These are phyloP conservation scores for Centella asiatica DNA, from an alignment of 129 eudicot species.

Conservation along the genomic window DNA sequence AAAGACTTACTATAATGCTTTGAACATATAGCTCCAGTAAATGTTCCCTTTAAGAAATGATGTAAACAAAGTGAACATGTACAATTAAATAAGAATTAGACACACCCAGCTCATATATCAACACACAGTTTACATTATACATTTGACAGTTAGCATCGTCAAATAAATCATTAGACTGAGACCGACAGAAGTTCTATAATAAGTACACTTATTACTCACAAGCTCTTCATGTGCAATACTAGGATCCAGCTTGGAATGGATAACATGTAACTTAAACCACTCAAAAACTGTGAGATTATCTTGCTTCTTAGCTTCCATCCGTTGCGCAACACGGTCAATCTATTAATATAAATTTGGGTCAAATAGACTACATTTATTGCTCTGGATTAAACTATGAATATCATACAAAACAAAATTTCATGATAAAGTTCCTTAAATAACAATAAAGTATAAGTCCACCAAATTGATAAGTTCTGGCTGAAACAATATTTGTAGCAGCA, in stretches of 20 bases:
- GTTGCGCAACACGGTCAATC: slow-evolving; percentile 67
- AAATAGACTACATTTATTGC: background rate
- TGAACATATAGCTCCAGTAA: too few species aligned
- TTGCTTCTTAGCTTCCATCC: slow-evolving; percentile 58
- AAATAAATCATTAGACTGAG: background rate
- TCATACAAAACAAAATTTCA: background rate
- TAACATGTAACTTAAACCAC: slow-evolving; percentile 85
- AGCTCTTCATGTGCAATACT: slow-evolving; percentile 88
- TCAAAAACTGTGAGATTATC: slow-evolving; percentile 48
- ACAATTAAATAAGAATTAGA: background rate
- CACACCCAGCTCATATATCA: too few species aligned
- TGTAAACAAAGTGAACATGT: background rate
- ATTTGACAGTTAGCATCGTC: too few species aligned
- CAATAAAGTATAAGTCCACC: background rate
- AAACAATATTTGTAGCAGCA: background rate
- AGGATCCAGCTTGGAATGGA: slow-evolving; percentile 66
- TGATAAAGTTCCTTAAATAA: background rate
- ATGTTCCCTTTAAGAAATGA: too few species aligned
- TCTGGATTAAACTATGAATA: background rate
- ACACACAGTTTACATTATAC: too few species aligned
- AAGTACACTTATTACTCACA: slow-evolving; percentile 35
- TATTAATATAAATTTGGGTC: slow-evolving; percentile 19
- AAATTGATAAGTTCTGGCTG: background rate
- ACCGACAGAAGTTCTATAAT: background rate
- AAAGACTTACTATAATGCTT: too few species aligned